Evolutionary conservation across 176 grass and related monocot genomes (phyloP).

Genomic region (Bolboschoenus planiculmis): DNA sequence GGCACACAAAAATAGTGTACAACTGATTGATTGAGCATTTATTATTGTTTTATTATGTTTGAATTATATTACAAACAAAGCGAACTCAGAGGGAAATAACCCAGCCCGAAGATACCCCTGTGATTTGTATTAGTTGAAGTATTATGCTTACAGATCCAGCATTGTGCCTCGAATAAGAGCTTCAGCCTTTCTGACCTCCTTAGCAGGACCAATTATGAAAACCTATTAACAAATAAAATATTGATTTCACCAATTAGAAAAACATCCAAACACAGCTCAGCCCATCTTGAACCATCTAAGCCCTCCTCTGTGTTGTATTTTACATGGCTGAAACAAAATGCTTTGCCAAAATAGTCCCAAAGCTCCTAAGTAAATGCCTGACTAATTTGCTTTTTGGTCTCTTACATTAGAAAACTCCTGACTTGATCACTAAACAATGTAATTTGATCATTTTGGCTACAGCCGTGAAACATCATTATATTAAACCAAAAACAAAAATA

Average conservation of each 20-base stretch:
- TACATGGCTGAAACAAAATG: not conserved
- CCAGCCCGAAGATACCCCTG: not conserved
- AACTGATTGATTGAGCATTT: not conserved
- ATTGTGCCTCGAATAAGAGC: slow-evolving; percentile 74
- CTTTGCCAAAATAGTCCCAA: not conserved
- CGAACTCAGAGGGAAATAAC: not conserved
- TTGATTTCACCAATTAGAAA: slow-evolving; percentile 1
- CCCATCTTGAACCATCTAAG: not conserved
- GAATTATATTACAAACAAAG: slow-evolving; percentile 10
- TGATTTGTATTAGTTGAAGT: not conserved
- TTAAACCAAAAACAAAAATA: not conserved
- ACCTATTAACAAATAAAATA: slow-evolving; percentile 37
- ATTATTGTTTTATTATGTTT: not conserved
- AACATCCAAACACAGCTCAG: not conserved
- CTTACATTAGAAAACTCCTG: not conserved
- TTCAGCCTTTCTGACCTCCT: slow-evolving; percentile 79
- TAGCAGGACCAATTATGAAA: slow-evolving; percentile 87
- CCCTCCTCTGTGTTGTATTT: not conserved
- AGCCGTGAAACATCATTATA: not conserved
- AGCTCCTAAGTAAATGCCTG: not conserved
- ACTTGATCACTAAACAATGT: too few relatives aligned
- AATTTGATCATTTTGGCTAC: not conserved
- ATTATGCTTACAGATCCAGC: slow-evolving; percentile 35
- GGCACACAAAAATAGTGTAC: not conserved
- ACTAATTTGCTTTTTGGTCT: not conserved